Evolutionary conservation across 139 green algal genomes (phyloP), one percentile per base, ranked within the genome.

Genomic region (Raphidocelis subcapitata): DNA sequence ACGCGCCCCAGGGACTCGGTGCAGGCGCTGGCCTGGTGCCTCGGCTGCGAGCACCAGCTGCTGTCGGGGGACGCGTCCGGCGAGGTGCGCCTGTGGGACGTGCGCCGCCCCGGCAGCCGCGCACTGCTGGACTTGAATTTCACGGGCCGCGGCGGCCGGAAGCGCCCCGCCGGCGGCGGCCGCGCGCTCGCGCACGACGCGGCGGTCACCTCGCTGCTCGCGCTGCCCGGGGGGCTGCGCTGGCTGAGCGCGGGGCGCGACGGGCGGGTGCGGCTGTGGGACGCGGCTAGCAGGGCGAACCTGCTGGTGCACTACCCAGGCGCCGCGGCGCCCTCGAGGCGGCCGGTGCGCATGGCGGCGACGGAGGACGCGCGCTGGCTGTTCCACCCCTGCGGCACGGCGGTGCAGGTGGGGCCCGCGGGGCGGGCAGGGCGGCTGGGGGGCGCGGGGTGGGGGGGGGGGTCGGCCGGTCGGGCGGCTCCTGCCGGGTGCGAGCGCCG

Each of bases 221-320:
- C 80, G 1, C 92, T 82, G 0, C 78, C 82, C 5, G 81, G 96
- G 63, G 92, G 89, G 0, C 72, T 89, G 23, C 73, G 81, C 69
- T 84, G 83, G 66, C 32, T 97, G 3, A 90, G 74, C 46, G 83
- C 84, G n/a, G 92, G 88, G 49, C 88, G 81, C 2, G 92, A 97
- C 79, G 82, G 79, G n/a, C 77, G 82, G 0, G 46, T 97, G 54
- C 76, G 88, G 24, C 83, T 96, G 59, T 97, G 92, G 92, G 89
- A 97, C 74, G 69, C 79, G 21, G 5, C 61, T 31, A 67, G 20
- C 65, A 49, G 14, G 69, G 31, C 51, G 72, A 23, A 96, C 76
- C 35, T 65, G 62, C 81, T 96, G 47, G 84, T 95, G 3, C 79
- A 90, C 62, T 96, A 90, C 62, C 56, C 77, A 0, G 76, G 80